A percentile compares a stretch with the other conserved stretches of the same genome.
Conservation (phyloP, 1,284 basidiomycete species). For the Naganishia sp. region DNA sequence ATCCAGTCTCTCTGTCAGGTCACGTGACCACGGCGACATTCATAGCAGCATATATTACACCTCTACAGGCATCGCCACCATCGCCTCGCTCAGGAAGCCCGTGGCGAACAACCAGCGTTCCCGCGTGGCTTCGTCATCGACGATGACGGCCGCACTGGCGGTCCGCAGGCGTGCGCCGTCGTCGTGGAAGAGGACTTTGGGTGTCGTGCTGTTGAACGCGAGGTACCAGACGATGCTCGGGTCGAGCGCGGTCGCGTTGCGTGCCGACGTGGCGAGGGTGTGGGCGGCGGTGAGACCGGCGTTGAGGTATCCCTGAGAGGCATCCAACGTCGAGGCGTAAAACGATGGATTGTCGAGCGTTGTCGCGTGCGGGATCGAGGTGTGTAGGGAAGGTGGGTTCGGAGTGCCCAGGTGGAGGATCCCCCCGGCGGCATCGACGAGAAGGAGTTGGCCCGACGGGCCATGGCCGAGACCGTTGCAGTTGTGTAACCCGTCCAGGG, state of each 20-base stretch:
- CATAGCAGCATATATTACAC: conserved; percentile 23
- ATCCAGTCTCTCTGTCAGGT: too few species aligned
- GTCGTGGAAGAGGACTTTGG: conserved; percentile 36
- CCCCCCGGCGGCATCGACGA: conserved; percentile 40
- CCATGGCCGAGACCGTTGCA: conserved; percentile 44
- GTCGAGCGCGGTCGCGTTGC: conserved; percentile 12
- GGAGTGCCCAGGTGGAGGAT: conserved; percentile 22
- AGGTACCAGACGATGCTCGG: conserved; percentile 34
- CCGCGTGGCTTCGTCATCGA: conserved; percentile 37
- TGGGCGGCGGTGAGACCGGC: conserved; percentile 37
- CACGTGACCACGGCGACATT: too few species aligned
- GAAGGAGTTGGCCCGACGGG: conserved; percentile 34
- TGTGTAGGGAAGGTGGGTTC: neutral
- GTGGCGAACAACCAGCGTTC: conserved; percentile 41
- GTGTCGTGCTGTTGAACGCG: neutral
- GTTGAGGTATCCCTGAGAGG: conserved; percentile 38
- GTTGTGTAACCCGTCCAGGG: conserved; percentile 39
- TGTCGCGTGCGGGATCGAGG: neutral
- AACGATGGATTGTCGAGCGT: conserved; percentile 45
- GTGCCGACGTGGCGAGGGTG: conserved; percentile 20
- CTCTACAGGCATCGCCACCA: conserved; percentile 37
- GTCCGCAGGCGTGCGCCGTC: conserved; percentile 36
- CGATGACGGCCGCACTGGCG: conserved; percentile 31
- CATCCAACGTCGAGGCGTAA: conserved; percentile 31
- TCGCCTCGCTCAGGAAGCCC: conserved; percentile 36